These are phyloP conservation scores for Podospora tetraspora DNA, from an alignment of 495 filamentous ascomycete species.

Conservation along the genomic window DNA sequence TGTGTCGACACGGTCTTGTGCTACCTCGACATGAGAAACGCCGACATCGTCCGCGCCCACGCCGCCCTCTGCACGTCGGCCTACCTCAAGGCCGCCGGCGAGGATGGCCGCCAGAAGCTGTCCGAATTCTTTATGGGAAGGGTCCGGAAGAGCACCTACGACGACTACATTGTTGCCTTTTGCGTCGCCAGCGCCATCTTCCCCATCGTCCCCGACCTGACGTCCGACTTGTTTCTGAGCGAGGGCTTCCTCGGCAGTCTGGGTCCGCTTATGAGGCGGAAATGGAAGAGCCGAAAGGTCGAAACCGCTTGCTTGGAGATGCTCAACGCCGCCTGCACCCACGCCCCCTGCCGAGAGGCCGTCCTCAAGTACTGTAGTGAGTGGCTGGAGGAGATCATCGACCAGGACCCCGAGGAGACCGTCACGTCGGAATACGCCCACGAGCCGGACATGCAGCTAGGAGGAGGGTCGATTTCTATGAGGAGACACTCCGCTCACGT, in stretches of 20 bases:
- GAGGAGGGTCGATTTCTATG: conserved; percentile 43
- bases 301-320: conserved; percentile 80
- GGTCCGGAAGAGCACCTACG: conserved; percentile 46
- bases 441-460: conserved; percentile 33
- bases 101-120: conserved; percentile 60
- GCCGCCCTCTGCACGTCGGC: conserved; percentile 72
- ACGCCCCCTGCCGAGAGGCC: conserved; percentile 67
- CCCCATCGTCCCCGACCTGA: conserved; percentile 67
- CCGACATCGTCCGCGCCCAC: conserved; percentile 61
- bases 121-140: conserved; percentile 57
- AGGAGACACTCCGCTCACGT: conserved; percentile 47
- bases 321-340: conserved; percentile 84
- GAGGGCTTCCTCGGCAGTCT: conserved; percentile 72
- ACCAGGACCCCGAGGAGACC: conserved; percentile 57
- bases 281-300: conserved; percentile 69
- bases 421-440: conserved; percentile 43
- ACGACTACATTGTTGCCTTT: conserved; percentile 68
- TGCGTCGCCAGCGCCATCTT: conserved; percentile 85
- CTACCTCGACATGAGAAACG: conserved; percentile 70
- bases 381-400: conserved; percentile 76
- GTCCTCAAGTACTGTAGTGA: conserved; percentile 73
- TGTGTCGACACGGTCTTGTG: conserved; percentile 72
- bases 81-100: conserved; percentile 69
- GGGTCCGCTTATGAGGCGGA: conserved; percentile 63
- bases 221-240: conserved; percentile 70